Evolutionary conservation across 306 rosid genomes (phyloP).

Genomic region (Lagenaria siceraria): DNA sequence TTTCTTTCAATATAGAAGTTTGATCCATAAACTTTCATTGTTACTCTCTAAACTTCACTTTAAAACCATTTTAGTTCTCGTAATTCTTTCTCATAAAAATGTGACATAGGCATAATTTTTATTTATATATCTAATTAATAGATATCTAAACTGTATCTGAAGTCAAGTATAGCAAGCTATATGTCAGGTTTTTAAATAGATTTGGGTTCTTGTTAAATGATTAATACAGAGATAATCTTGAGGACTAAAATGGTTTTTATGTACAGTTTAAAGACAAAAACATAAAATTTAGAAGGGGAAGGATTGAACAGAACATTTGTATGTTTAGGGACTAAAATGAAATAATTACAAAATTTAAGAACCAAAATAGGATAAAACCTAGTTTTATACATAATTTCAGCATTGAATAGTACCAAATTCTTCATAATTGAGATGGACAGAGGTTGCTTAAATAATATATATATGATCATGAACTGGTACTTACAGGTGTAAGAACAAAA

Average conservation of each 20-base stretch:
- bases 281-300: not conserved
- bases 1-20: no score
- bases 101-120: not conserved
- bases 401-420: not conserved
- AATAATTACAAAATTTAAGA: not conserved
- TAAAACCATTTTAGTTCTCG: not conserved
- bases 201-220: not conserved
- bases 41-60: no score
- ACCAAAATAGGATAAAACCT: not conserved
- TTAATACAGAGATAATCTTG: not conserved
- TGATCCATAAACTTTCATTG: no score
- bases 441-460: not conserved
- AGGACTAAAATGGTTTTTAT: not conserved
- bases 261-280: not conserved
- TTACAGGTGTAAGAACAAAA: slow-evolving; percentile 70
- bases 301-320: not conserved
- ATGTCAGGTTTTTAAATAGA: not conserved
- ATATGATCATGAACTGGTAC: slow-evolving; percentile 21
- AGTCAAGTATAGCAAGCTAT: no score
- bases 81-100: not conserved
- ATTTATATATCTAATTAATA: not conserved
- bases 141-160: not conserved
- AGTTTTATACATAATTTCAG: not conserved
- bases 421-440: not conserved
- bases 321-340: not conserved